Evolutionary conservation across 2,329 filamentous ascomycete species (phyloP).

Genomic region (Colletotrichum melonis): DNA sequence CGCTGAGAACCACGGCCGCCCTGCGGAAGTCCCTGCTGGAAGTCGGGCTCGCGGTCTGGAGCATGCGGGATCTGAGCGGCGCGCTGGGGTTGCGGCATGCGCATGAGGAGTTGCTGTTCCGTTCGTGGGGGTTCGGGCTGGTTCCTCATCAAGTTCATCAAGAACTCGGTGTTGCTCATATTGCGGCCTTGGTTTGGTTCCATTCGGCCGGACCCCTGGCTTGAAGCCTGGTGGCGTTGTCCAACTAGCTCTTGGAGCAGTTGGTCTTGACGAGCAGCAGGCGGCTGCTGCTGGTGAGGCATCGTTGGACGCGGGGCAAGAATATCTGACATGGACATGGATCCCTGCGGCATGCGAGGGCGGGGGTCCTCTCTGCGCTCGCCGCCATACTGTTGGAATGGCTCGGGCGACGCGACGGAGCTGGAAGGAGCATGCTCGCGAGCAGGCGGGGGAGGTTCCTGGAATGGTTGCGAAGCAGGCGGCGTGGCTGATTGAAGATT

Average conservation of each 20-base stretch:
- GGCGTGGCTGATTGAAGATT: constrained; percentile 57
- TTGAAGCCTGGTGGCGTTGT: constrained; percentile 67
- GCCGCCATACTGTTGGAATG: constrained; percentile 59
- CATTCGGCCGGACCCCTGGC: constrained; percentile 59
- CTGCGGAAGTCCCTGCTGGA: constrained; percentile 43
- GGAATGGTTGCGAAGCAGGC: constrained; percentile 55
- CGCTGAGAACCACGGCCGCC: constrained; percentile 49
- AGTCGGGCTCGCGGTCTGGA: constrained; percentile 62
- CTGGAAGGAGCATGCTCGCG: constrained; percentile 43
- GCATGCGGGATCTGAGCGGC: constrained; percentile 59
- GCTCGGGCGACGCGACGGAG: constrained; percentile 58
- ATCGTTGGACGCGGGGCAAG: constrained; percentile 59
- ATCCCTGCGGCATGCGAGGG: constrained; percentile 52
- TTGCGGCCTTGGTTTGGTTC: constrained; percentile 57
- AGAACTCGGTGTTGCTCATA: constrained; percentile 81
- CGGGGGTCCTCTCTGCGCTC: constrained; percentile 58
- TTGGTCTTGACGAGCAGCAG: constrained; percentile 65
- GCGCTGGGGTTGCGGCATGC: constrained; percentile 63
- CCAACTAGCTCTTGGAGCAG: constrained; percentile 70
- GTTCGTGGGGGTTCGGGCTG: constrained; percentile 61
- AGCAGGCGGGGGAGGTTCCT: constrained; percentile 48
- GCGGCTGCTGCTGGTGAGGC: constrained; percentile 57
- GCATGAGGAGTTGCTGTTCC: constrained; percentile 62
- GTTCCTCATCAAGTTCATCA: constrained; percentile 83
- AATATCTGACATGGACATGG: constrained; percentile 61